Conservation (phyloP, 1,284 basidiomycete species). For the Ustanciosporium gigantosporum region DNA sequence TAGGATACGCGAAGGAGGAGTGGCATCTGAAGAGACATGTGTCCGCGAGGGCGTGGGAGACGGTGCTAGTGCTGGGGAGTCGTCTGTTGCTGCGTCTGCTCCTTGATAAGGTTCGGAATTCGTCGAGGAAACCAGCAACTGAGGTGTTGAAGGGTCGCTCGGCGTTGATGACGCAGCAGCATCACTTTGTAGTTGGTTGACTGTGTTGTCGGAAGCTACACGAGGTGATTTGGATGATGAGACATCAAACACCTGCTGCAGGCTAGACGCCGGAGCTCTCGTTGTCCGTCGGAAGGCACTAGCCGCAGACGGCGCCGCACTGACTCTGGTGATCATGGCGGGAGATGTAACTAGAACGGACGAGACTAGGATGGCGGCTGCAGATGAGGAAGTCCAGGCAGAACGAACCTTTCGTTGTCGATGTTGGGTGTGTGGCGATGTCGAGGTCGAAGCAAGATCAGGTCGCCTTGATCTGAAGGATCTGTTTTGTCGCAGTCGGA, state of each 20-base stretch:
- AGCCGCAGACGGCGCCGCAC: neutral
- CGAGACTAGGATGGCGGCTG: conserved; percentile 31
- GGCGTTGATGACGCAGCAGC: neutral
- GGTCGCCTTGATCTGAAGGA: too few relatives aligned
- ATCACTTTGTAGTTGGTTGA: too few relatives aligned
- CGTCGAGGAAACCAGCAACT: neutral
- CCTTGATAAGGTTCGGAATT: neutral
- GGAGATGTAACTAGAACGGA: conserved; percentile 36
- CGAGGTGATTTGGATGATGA: neutral
- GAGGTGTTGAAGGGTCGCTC: neutral
- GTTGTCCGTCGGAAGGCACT: too few relatives aligned
- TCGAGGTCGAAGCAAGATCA: too few relatives aligned
- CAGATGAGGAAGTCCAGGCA: neutral
- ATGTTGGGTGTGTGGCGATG: too few relatives aligned
- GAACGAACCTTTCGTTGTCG: neutral
- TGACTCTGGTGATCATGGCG: conserved; percentile 12
- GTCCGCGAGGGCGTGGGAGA: too few relatives aligned
- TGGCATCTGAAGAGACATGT: too few relatives aligned
- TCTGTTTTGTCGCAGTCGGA: too few relatives aligned
- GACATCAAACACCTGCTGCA: neutral
- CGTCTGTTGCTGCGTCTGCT: too few relatives aligned
- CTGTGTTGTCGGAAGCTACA: neutral
- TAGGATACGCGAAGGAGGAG: too few relatives aligned
- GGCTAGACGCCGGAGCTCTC: too few relatives aligned
- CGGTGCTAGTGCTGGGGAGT: too few relatives aligned